Conservation (phyloP, 2,329 filamentous ascomycete species). For the Aspergillus awamori region DNA sequence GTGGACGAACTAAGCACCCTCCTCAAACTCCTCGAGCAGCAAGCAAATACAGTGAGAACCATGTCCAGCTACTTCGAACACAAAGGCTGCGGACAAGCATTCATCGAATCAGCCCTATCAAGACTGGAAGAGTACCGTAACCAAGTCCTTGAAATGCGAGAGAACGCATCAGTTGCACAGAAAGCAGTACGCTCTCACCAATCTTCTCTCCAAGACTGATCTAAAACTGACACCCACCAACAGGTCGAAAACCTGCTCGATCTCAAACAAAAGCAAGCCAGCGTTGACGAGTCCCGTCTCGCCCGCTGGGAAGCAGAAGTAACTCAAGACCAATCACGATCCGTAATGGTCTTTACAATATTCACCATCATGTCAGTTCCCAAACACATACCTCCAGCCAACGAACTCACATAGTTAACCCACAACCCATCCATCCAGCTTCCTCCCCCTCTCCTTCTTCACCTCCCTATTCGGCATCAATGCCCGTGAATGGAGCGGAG, state of each 20-base stretch:
- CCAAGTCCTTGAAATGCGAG: slow-evolving; percentile 60
- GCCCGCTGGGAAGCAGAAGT: slow-evolving; percentile 65
- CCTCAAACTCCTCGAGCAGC: slow-evolving; percentile 60
- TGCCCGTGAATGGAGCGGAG: slow-evolving; percentile 61
- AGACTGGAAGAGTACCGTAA: slow-evolving; percentile 59
- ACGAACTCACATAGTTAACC: background rate
- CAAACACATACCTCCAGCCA: background rate
- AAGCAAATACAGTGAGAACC: slow-evolving; percentile 53
- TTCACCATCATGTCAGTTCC: slow-evolving; percentile 61
- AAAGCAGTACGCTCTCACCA: slow-evolving; percentile 51
- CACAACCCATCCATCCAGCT: slow-evolving; percentile 34
- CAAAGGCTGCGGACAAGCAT: slow-evolving; percentile 50
- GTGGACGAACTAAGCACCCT: slow-evolving; percentile 66
- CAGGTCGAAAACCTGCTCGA: slow-evolving; percentile 67
- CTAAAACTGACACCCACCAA: background rate
- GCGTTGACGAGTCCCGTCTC: slow-evolving; percentile 67
- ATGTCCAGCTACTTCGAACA: slow-evolving; percentile 40
- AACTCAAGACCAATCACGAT: slow-evolving; percentile 63
- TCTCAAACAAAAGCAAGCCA: slow-evolving; percentile 68
- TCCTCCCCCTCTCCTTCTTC: slow-evolving; percentile 66
- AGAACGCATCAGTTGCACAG: slow-evolving; percentile 60
- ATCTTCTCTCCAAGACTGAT: too few species aligned
- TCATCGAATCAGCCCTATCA: slow-evolving; percentile 57
- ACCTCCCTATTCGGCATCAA: slow-evolving; percentile 69
- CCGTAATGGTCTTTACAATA: slow-evolving; percentile 61